Evolutionary conservation across 2,329 filamentous ascomycete species (phyloP).

Genomic region (Epichloe glyceriae): DNA sequence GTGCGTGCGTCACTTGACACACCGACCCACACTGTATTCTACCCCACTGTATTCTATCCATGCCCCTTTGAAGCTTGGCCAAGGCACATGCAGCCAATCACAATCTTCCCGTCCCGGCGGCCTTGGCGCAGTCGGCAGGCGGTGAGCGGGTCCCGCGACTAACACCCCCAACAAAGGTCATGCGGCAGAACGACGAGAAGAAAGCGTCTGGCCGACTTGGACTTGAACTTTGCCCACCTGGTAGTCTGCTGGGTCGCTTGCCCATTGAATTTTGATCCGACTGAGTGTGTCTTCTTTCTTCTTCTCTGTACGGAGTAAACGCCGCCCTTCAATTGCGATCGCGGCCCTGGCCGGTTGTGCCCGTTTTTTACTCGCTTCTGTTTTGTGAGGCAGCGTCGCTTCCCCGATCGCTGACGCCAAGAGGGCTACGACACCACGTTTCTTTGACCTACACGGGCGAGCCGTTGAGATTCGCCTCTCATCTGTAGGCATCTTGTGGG

Average conservation of each 20-base stretch:
- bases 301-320: not conserved
- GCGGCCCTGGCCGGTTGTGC: not conserved
- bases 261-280: not conserved
- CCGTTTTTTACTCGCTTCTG: not conserved
- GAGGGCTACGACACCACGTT: not conserved
- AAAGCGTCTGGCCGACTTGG: not conserved
- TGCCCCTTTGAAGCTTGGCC: not conserved
- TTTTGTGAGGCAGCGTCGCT: not conserved
- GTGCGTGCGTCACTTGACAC: not conserved
- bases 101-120: not conserved
- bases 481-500: not conserved
- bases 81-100: conserved; percentile 5
- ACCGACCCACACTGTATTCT: not conserved
- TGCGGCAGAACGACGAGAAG: conserved; percentile 1
- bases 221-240: not conserved
- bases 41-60: not conserved
- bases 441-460: not conserved
- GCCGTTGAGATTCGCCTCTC: not conserved
- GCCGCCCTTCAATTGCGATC: not conserved
- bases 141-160: conserved; percentile 10
- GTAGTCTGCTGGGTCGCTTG: not conserved
- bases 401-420: not conserved
- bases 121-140: conserved; percentile 8
- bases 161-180: conserved; percentile 5
- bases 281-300: not conserved